phyloP scores from a whole-genome alignment of 345 rosid species.

The Viola odorata region DNA sequence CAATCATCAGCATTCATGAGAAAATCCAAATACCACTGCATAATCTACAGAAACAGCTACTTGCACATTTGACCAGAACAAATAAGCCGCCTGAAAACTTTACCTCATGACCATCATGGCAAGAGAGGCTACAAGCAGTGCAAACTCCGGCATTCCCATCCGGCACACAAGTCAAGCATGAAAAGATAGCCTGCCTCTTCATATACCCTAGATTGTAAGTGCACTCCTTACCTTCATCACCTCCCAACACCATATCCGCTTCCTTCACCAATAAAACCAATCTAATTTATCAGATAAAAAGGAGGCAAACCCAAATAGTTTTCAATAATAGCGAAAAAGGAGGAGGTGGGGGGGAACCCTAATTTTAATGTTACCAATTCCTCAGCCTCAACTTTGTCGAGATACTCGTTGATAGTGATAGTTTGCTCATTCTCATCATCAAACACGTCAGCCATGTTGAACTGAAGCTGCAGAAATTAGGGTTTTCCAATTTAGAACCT shows the following conservation, averaged over 20 bases:
- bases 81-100: neutral
- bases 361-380: constrained; percentile 53
- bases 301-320: neutral
- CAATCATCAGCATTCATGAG: too few species aligned
- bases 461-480: neutral
- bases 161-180: constrained; percentile 87
- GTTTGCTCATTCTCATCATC: constrained; percentile 71
- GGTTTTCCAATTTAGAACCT: neutral
- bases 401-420: constrained; percentile 71
- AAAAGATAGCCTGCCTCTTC: constrained; percentile 94
- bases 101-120: constrained; percentile 99
- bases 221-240: constrained; percentile 93
- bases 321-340: neutral
- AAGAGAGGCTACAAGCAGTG: constrained; percentile 90
- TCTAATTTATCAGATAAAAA: neutral
- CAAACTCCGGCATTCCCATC: constrained; percentile 91
- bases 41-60: too few species aligned
- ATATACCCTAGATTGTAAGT: constrained; percentile 76
- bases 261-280: constrained; percentile 37
- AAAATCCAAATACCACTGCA: too few species aligned
- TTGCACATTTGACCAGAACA: too few species aligned
- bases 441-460: constrained; percentile 42
- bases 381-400: constrained; percentile 69
- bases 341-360: neutral
- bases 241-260: constrained; percentile 95